These are phyloP conservation scores for Aspergillus texensis DNA, from an alignment of 2,329 filamentous ascomycete species.

Conservation along the genomic window DNA sequence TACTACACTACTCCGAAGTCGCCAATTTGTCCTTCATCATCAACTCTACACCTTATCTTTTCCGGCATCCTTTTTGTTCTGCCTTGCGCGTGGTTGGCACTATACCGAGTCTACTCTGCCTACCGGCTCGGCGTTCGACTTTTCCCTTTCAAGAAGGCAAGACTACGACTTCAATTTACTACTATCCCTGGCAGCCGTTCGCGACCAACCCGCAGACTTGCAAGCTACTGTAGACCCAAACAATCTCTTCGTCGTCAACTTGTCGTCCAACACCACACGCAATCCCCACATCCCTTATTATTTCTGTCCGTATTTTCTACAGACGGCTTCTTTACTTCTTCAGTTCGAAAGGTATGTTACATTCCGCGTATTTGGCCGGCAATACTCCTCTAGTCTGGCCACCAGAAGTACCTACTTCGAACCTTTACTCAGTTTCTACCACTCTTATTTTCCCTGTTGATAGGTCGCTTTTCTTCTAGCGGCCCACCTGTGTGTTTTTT, in stretches of 20 bases:
- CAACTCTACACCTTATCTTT: background rate
- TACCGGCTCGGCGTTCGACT: constrained; percentile 24
- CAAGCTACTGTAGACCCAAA: constrained; percentile 10
- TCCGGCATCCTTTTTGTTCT: background rate
- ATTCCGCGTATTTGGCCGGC: constrained; percentile 2
- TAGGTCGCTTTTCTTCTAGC: background rate
- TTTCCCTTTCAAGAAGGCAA: constrained; percentile 21
- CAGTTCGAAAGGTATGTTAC: constrained; percentile 26
- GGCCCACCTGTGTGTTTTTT: background rate
- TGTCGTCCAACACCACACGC: background rate
- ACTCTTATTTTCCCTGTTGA: background rate
- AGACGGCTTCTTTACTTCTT: background rate
- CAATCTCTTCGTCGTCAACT: constrained; percentile 9
- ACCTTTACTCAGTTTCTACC: constrained; percentile 4
- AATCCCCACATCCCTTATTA: background rate
- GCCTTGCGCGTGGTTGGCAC: background rate
- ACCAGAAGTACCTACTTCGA: background rate
- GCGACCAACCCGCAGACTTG: constrained; percentile 21
- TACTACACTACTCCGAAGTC: background rate
- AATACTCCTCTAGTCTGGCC: background rate
- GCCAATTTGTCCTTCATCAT: background rate
- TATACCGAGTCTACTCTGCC: constrained; percentile 15
- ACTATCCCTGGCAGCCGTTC: constrained; percentile 37
- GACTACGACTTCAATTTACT: constrained; percentile 17
- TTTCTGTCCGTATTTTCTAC: background rate